Evolutionary conservation across 2,329 filamentous ascomycete genomes (phyloP).

Genomic region (Colletotrichum sidae): DNA sequence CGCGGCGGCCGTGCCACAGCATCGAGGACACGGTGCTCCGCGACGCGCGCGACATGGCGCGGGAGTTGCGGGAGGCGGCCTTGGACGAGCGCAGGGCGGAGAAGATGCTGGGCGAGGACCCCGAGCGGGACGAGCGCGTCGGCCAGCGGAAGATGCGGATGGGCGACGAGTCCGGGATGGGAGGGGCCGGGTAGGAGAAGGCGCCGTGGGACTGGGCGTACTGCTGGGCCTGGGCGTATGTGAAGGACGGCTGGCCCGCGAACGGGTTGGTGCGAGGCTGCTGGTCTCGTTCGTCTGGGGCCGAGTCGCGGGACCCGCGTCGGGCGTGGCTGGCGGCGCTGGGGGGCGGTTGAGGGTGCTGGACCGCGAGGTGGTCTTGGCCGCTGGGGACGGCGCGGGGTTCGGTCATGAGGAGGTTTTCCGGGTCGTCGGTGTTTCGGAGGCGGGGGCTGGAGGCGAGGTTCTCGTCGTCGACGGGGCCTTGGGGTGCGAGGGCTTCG

Average conservation of each 20-base stretch:
- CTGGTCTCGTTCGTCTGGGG: neutral
- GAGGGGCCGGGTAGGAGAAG: conserved; percentile 9
- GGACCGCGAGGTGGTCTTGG: conserved; percentile 2
- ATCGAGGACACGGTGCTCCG: conserved; percentile 34
- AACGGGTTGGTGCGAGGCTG: conserved; percentile 3
- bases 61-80: neutral
- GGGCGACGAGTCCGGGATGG: conserved; percentile 26
- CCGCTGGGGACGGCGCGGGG: neutral
- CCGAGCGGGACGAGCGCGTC: conserved; percentile 30
- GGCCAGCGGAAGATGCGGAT: conserved; percentile 37
- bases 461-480: conserved; percentile 1
- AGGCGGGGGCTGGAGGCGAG: neutral
- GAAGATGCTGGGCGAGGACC: conserved; percentile 5
- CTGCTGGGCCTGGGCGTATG: conserved; percentile 33
- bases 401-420: conserved; percentile 1
- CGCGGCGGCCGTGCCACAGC: conserved; percentile 31
- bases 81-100: conserved; percentile 7
- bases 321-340: neutral
- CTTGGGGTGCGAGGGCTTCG: conserved; percentile 7
- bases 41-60: conserved; percentile 10
- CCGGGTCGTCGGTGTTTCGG: neutral
- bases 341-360: neutral
- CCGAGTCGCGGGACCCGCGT: neutral
- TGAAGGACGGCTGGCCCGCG: conserved; percentile 13
- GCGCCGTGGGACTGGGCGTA: conserved; percentile 32